Base-by-base conservation (phyloP, 495 filamentous ascomycete genomes). In the Penicillium daleae region DNA sequence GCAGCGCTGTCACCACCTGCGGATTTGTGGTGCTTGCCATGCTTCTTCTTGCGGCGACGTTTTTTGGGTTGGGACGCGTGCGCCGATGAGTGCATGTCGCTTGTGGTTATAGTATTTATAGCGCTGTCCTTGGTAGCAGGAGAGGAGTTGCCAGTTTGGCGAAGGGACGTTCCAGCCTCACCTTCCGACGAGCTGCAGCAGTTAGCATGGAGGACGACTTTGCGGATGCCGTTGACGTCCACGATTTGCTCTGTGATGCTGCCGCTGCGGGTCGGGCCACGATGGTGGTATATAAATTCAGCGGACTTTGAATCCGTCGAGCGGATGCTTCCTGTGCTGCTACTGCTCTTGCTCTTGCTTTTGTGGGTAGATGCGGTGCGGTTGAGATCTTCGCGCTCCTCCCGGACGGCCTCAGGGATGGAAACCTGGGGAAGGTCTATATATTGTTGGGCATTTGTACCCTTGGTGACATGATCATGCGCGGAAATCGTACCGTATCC, bases 231-330 rank as follows among this genome's bases (percentile, higher is more conserved):
- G 48, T 90, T 89, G 12, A 89, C 80, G 71, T 96, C 91, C 39
- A 96, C 78, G 21, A 93, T 83, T 67, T 93, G 92, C 75, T 96
- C 92, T 0, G 92, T 94, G 67, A 97, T 96, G 73, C 89, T 93
- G 12, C 93, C 93, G 66, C 89, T 93, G 37, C 92, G 86, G 0
- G 90, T 89, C 37, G 83, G 80, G 12, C 82, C 81, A 49, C 80
- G 79, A 48, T 74, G 71, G 12, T 64, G 58, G 55, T 85, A 86
- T 27, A 59, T 52, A 8, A 64, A 63, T 54, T 71, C 73, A 9
- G n/a, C 21, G 32, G 66, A 60, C 7, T 65, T 67, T 22, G 75
- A 76, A 33, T 75, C 72, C n/a, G 74, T 67, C 12, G 82, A 84
- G n/a, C 61, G 68, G 21, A 79, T 46, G 24, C 79, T 85, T 46